Evolutionary conservation across 768 basidiomycete species (phyloP), one percentile per base, ranked within the genome.

Genomic region (Kwoniella dendrophila): DNA sequence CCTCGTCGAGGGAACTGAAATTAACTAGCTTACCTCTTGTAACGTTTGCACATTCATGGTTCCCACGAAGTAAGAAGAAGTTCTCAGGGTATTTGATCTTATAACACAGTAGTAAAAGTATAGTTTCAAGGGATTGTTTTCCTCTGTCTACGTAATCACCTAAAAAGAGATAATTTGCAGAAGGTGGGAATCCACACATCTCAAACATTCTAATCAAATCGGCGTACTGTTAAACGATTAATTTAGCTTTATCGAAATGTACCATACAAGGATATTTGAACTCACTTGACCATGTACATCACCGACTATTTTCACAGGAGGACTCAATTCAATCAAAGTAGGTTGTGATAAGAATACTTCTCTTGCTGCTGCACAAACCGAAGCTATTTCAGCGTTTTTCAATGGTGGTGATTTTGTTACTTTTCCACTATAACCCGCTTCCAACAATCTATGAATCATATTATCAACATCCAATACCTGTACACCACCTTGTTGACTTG

Each of bases 11-110:
- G 14, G 27, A 36, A 32, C 20, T 3, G 32, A 43, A 18, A 43
- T 44, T 50, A 14, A 12, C 12, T 32, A 24, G 80, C 89, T 67
- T 65, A 93, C 94, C 95, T 87, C 96, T 84, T 56, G 96, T 99
- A 56, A 99, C 96, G 75, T 98, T 98, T 48, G 96, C 96, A 76
- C 95, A 97, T 82, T 99, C 96, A 79, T 99, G 96, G 79, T 99
- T 99, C 43, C 96, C 96, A 74, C 96, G 85, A 55, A 99, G 82
- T 38, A 99, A 84, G 83, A 98, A 98, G 82, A 99, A 98, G 82
- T 98, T 98, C 82, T 99, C 96, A 7, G 96, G 96, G 80, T 94
- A 99, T 81, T 98, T 98, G 83, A 99, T 91, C 84, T 99, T 99
- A 86, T 97, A 98, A 80, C 96, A 98, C 41, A 98, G 83, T 40